Conservation (phyloP, 2,329 filamentous ascomycete genomes). For the Exophiala aquamarina region DNA sequence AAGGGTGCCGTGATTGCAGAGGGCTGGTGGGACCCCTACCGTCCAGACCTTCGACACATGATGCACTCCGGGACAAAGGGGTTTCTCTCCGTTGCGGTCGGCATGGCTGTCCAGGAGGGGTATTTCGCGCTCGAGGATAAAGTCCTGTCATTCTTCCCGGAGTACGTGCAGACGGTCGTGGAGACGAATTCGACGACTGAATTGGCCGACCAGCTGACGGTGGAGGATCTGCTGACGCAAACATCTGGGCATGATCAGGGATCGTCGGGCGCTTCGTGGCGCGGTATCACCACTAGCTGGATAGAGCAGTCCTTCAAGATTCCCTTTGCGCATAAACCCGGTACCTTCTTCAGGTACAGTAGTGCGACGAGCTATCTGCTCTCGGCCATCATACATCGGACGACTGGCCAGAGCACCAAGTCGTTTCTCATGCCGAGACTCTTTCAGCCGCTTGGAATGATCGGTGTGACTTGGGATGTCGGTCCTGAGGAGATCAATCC, state of each 20-base stretch:
- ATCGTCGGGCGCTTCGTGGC: neutral
- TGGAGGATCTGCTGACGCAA: constrained; percentile 8
- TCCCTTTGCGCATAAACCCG: neutral
- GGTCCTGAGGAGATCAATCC: constrained; percentile 3
- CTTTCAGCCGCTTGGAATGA: constrained; percentile 1
- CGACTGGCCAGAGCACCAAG: neutral
- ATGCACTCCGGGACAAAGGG: constrained; percentile 7
- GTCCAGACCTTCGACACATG: constrained; percentile 5
- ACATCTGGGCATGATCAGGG: neutral
- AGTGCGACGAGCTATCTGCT: constrained; percentile 4
- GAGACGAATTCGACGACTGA: neutral
- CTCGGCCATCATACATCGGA: neutral
- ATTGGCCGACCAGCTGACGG: constrained; percentile 1
- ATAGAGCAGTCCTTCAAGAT: constrained; percentile 4
- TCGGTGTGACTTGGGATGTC: neutral
- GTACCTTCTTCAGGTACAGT: neutral
- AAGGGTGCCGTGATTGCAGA: constrained; percentile 1
- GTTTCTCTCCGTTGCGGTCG: constrained; percentile 7
- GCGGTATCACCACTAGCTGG: neutral
- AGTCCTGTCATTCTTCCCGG: constrained; percentile 4
- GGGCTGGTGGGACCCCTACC: constrained; percentile 7
- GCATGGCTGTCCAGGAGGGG: constrained; percentile 6
- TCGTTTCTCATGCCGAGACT: neutral
- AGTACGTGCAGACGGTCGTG: neutral
- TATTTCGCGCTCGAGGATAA: constrained; percentile 2